Base-by-base conservation (phyloP, 2,329 filamentous ascomycete species). In the Aspergillus sp. region DNA sequence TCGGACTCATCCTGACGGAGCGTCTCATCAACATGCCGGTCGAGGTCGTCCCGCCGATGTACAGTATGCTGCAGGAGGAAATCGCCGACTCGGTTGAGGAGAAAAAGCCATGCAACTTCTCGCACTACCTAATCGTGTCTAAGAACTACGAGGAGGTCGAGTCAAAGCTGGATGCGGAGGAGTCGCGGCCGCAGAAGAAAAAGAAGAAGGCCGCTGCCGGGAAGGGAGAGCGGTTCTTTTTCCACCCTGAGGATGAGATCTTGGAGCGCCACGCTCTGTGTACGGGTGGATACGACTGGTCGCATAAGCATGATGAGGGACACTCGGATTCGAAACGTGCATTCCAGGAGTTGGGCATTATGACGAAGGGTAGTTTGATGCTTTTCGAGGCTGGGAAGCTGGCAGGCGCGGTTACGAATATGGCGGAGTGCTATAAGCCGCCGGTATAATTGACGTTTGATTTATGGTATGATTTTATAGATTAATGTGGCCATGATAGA, bases 11-110 rank as follows among this genome's bases (percentile, higher is more conserved):
- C 26, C 81, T 99, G n/a, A 90, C 91, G 2, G 95, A 99, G 75
- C 87, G 93, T 20, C 81, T 98, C 67, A 92, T 99, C 80, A 99
- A 99, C 79, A 93, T 97, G 81, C 95, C 95, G n/a, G 82, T 90
- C 15, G 91, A 98, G 75, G 87, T 96, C 62, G 86, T 92, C 13
- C 93, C 95, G 30, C 93, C 95, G 4, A 89, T 98, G 85, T 98
- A 97, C 82, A 86, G 83, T 50, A 96, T 97, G 91, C 84, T 99
- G 50, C 80, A 90, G 48, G 92, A 98, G 70, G 95, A 99, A 81
- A 87, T 99, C 50, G 83, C 89, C 68, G 93, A 89, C 71, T 95
- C 95, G 1, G 80, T 96, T 3, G 88, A 96, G 71, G 92, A 96
- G 71, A 89, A 90, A 70, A 92, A 98, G 76, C 92, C 93, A 0